These are phyloP conservation scores for Phaeophleospora eucalypticola DNA, from an alignment of 2,329 filamentous ascomycete genomes.

Conservation along the genomic window DNA sequence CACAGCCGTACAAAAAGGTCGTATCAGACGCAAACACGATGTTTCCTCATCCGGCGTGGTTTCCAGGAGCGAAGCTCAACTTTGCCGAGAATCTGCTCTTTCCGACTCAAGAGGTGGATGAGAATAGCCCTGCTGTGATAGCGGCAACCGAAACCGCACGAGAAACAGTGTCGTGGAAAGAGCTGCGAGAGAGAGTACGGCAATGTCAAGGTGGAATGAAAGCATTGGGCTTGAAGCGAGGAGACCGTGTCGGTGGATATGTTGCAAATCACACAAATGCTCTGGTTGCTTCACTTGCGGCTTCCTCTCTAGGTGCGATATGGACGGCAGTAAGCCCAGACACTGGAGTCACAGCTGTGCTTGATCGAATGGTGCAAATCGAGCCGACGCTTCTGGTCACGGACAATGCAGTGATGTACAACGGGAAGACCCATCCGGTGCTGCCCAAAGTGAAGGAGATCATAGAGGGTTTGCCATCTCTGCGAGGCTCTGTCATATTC, in stretches of 20 bases:
- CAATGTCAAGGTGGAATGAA: constrained; percentile 68
- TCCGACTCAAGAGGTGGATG: constrained; percentile 57
- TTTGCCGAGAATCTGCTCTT: constrained; percentile 94
- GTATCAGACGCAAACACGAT: constrained; percentile 64
- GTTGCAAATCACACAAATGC: constrained; percentile 88
- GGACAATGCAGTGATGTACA: constrained; percentile 85
- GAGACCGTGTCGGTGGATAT: constrained; percentile 65
- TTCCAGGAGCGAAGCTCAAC: constrained; percentile 73
- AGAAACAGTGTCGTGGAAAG: constrained; percentile 68
- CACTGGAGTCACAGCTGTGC: constrained; percentile 82
- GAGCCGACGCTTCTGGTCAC: constrained; percentile 77
- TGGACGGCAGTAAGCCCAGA: constrained; percentile 95
- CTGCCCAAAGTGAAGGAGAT: constrained; percentile 76
- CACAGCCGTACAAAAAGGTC: constrained; percentile 61
- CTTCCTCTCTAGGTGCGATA: constrained; percentile 76
- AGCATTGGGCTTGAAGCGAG: constrained; percentile 58
- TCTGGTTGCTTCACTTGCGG: constrained; percentile 80
- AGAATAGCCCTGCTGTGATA: constrained; percentile 66
- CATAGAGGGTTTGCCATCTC: constrained; percentile 59
- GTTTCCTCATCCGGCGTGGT: constrained; percentile 86
- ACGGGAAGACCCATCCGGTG: constrained; percentile 82
- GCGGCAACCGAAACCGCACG: constrained; percentile 71
- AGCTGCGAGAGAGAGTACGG: constrained; percentile 73
- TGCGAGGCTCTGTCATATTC: constrained; percentile 71
- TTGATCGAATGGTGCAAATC: constrained; percentile 84